Percentiles rank a stretch among this genome's conserved stretches.
These are phyloP conservation scores for Phaeotremella skinneri DNA, from an alignment of 768 basidiomycete genomes.

Conservation along the genomic window DNA sequence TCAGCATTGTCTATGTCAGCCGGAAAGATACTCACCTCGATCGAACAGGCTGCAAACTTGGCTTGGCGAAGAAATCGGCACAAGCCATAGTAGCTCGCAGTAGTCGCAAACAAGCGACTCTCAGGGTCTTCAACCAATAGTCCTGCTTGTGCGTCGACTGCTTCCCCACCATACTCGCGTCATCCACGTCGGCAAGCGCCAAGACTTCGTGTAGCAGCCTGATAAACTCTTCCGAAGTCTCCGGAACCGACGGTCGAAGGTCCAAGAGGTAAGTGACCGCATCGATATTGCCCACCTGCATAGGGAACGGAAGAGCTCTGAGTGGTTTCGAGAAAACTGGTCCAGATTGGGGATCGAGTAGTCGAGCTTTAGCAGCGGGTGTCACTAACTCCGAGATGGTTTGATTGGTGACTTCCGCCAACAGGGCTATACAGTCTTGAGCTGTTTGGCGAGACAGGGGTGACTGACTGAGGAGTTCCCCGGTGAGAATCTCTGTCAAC, in stretches of 20 bases:
- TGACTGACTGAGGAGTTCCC: conserved; percentile 81
- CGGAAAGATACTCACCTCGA: conserved; percentile 63
- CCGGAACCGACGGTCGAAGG: conserved; percentile 81
- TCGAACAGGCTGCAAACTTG: conserved; percentile 62
- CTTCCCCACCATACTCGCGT: conserved; percentile 73
- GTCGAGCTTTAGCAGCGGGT: conserved; percentile 73
- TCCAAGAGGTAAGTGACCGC: conserved; percentile 91
- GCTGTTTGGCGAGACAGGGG: conserved; percentile 78
- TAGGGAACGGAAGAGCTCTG: conserved; percentile 85
- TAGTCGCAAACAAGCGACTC: conserved; percentile 89
- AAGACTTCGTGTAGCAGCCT: conserved; percentile 89
- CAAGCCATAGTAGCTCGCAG: conserved; percentile 91
- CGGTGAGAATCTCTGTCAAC: conserved; percentile 73
- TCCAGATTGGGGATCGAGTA: conserved; percentile 62
- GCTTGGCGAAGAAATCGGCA: conserved; percentile 82
- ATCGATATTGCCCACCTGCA: conserved; percentile 97
- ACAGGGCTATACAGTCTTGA: conserved; percentile 72
- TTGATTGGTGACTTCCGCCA: conserved; percentile 70
- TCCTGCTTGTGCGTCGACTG: conserved; percentile 71
- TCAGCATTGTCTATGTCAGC: conserved; percentile 1
- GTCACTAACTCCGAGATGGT: conserved; percentile 72
- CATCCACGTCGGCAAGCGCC: conserved; percentile 92
- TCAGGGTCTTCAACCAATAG: conserved; percentile 78
- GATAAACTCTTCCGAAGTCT: conserved; percentile 86
- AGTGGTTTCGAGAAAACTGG: conserved; percentile 92